Evolutionary conservation across 371 early-diverging fungal genomes (phyloP).

Genomic region (Mucor saturninus): DNA sequence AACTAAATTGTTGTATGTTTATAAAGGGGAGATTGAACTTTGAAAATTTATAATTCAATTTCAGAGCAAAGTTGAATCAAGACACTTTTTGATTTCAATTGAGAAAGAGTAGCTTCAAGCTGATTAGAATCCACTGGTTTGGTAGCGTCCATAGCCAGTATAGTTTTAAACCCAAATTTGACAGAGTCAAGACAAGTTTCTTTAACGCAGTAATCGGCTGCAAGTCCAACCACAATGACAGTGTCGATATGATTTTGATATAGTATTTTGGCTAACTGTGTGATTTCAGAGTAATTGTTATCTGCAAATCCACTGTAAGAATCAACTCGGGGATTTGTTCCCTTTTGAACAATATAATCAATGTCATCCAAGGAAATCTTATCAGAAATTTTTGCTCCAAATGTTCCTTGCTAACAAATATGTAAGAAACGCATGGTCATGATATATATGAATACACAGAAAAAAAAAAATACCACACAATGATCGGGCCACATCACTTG

Average conservation of each 20-base stretch:
- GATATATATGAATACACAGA: neutral
- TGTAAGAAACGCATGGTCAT: neutral
- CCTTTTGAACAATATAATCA: conserved; percentile 35
- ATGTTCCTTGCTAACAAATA: conserved; percentile 30
- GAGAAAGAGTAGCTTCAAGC: conserved; percentile 24
- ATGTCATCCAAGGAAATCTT: conserved; percentile 16
- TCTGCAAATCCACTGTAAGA: conserved; percentile 55
- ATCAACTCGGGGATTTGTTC: conserved; percentile 39
- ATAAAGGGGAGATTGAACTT: neutral
- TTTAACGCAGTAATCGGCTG: conserved; percentile 52
- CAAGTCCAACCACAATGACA: conserved; percentile 42
- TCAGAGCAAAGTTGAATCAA: conserved; percentile 11
- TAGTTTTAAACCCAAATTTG: conserved; percentile 52
- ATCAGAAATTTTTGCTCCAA: conserved; percentile 32
- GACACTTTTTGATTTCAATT: conserved; percentile 37
- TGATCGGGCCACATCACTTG: conserved; percentile 53
- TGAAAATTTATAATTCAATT: conserved; percentile 1
- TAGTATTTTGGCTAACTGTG: conserved; percentile 37
- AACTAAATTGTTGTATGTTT: neutral
- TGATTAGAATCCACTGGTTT: conserved; percentile 30
- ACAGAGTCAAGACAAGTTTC: conserved; percentile 46
- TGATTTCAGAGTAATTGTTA: conserved; percentile 45
- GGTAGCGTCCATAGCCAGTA: conserved; percentile 40
- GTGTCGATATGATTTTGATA: conserved; percentile 39
- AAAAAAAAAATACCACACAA: conserved; percentile 39